Conservation (phyloP, 2,329 filamentous ascomycete genomes). For the Fusarium graminum region DNA sequence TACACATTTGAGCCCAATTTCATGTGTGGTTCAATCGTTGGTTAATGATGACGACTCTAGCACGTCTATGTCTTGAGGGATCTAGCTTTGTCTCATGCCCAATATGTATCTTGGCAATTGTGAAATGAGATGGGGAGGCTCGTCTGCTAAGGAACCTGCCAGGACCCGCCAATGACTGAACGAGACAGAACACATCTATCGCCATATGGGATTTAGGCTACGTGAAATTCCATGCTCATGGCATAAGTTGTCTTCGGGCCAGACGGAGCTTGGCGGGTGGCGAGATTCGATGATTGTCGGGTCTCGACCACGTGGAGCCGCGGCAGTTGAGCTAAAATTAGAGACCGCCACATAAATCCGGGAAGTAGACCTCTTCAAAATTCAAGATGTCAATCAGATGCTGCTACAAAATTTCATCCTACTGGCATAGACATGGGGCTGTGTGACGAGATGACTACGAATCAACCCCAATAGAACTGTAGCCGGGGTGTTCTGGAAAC, state of each 20-base stretch:
- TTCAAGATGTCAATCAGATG: not conserved
- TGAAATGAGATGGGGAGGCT: too few relatives aligned
- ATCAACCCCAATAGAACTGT: not conserved
- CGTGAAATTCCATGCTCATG: slow-evolving; percentile 14
- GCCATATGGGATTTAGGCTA: not conserved
- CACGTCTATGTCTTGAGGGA: too few relatives aligned
- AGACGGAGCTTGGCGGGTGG: slow-evolving; percentile 38
- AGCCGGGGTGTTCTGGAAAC: slow-evolving; percentile 8
- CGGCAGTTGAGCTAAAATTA: slow-evolving; percentile 39
- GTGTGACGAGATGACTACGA: not conserved
- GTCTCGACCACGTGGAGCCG: slow-evolving; percentile 43
- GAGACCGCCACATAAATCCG: slow-evolving; percentile 19
- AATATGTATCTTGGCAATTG: too few relatives aligned
- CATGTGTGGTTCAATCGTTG: too few relatives aligned
- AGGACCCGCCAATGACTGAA: too few relatives aligned
- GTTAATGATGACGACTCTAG: too few relatives aligned
- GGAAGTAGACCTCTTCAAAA: slow-evolving; percentile 6
- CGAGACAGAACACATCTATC: not conserved
- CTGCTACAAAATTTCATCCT: not conserved
- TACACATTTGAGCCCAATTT: too few relatives aligned
- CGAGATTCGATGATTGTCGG: slow-evolving; percentile 36
- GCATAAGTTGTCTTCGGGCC: slow-evolving; percentile 34
- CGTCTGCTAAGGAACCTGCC: too few relatives aligned
- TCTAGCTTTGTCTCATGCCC: too few relatives aligned
- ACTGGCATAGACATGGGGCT: slow-evolving; percentile 1